Percentiles rank a stretch among this genome's conserved stretches.
Conservation (phyloP, 305 asterid species). For the Fraxinus nigra region DNA sequence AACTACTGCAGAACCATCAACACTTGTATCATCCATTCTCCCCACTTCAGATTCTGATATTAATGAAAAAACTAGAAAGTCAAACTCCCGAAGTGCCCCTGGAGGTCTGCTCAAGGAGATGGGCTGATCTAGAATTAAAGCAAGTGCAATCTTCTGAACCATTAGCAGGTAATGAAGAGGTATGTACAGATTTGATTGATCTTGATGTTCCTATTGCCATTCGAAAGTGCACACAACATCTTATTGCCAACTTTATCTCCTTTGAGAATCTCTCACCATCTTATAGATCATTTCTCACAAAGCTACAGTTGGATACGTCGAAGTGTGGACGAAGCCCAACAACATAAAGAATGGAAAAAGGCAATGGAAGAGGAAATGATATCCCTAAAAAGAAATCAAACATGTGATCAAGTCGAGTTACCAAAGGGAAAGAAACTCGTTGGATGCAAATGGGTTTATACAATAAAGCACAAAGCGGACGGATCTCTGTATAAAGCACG, state of each 20-base stretch:
- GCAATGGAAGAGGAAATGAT: background rate
- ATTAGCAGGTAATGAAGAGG: background rate
- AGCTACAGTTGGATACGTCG: background rate
- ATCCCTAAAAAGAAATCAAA: background rate
- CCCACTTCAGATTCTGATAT: background rate
- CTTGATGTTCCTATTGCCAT: background rate
- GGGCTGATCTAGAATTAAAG: background rate
- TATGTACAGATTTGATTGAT: background rate
- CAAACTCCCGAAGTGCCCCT: background rate
- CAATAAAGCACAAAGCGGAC: background rate
- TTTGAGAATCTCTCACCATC: background rate
- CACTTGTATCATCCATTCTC: background rate
- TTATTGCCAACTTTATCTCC: background rate
- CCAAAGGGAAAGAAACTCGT: background rate
- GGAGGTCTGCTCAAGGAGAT: background rate
- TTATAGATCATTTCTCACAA: background rate
- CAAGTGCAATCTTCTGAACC: too few relatives aligned
- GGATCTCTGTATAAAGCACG: background rate
- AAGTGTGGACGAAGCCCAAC: background rate
- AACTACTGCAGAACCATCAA: background rate
- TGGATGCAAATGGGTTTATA: background rate
- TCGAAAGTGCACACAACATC: background rate
- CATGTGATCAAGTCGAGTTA: background rate
- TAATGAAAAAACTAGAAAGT: background rate
- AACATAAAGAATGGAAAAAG: background rate